Evolutionary conservation across 75 land plant genomes (phyloP).

Genomic region (Picea glauca): DNA sequence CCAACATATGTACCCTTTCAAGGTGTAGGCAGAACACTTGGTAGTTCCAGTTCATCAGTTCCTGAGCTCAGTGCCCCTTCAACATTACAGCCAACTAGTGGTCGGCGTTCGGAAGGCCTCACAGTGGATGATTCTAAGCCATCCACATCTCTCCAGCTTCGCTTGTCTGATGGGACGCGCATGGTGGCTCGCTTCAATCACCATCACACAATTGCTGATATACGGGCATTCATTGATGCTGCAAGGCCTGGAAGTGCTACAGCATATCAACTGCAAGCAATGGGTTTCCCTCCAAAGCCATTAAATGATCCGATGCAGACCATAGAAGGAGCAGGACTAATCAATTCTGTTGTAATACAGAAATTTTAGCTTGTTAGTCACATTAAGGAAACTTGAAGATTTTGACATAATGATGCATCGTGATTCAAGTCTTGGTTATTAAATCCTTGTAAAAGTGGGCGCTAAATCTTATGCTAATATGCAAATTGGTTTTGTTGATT

Average conservation of each 20-base stretch:
- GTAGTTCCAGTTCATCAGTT: conserved; percentile 21
- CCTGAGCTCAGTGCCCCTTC: conserved; percentile 18
- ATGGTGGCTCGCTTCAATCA: conserved; percentile 95
- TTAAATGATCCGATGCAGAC: conserved; percentile 65
- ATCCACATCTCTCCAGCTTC: conserved; percentile 79
- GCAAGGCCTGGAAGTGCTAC: conserved; percentile 67
- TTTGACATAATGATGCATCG: too few relatives aligned
- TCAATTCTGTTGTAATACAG: conserved; percentile 92
- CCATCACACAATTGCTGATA: conserved; percentile 84
- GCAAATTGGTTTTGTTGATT: too few relatives aligned
- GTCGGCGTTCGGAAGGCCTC: conserved; percentile 51
- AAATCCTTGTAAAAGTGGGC: too few relatives aligned
- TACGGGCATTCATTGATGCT: conserved; percentile 85
- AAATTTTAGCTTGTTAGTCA: conserved; percentile 27
- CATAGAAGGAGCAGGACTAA: conserved; percentile 80
- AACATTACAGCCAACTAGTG: conserved; percentile 13
- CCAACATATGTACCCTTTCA: conserved; percentile 59
- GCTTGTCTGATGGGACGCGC: conserved; percentile 93
- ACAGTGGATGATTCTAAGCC: conserved; percentile 69
- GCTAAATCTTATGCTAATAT: too few relatives aligned
- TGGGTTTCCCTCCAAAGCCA: conserved; percentile 92
- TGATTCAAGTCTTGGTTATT: too few relatives aligned
- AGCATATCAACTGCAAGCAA: conserved; percentile 66
- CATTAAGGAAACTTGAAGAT: too few relatives aligned
- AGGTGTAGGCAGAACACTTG: conserved; percentile 85